Base-by-base conservation (phyloP, 2,329 filamentous ascomycete genomes). In the Parastagonospora avenae region DNA sequence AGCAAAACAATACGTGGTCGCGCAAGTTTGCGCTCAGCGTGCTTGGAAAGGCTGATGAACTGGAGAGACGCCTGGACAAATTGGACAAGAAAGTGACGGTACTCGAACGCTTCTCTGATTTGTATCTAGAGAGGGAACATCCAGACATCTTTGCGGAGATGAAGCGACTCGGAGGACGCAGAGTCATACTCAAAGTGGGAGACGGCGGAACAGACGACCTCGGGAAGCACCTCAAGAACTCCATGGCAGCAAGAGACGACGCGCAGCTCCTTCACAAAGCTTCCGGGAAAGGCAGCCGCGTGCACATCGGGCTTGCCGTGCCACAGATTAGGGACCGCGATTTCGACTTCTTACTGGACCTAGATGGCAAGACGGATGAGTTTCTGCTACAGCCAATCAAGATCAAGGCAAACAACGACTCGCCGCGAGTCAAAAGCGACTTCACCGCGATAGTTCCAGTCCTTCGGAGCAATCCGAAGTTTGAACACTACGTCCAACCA, bases 291-390 rank as follows among this genome's bases (percentile, higher is more conserved):
- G 47, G 45, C 4, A 55, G 54, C 19, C 46, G 40, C 19, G 42
- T 66, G 6, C 64, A 68, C 35, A 67, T 69, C 14, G 66, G 64
- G 1, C 51, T 69, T 2, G 58, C 57, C 11, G 57, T 67, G 2
- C 64, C 66, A 12, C 62, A 61, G 30, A 63, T 68, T 12, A 54
- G 59, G 14, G 50, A 50, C n/a, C 50, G 55, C 19, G 66, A 69
- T 43, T 69, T 68, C 42, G 64, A 63, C 2, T 67, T 69, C 39
- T 50, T 69, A 8, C 35, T 67, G 8, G 48, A 48, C 8, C 33
- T 59, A 8, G 12, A 50, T 2, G 62, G 58, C 2, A 38, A 14
- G 1, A 61, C 55, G 6, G 54, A 66, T 11, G 66, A 68, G n/a
- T 41, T 67, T 7, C 51, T 67, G 4, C 56, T 60, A 4, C 60